Conservation (phyloP, 192 early-diverging fungal species). For the Podila clonocystis region DNA sequence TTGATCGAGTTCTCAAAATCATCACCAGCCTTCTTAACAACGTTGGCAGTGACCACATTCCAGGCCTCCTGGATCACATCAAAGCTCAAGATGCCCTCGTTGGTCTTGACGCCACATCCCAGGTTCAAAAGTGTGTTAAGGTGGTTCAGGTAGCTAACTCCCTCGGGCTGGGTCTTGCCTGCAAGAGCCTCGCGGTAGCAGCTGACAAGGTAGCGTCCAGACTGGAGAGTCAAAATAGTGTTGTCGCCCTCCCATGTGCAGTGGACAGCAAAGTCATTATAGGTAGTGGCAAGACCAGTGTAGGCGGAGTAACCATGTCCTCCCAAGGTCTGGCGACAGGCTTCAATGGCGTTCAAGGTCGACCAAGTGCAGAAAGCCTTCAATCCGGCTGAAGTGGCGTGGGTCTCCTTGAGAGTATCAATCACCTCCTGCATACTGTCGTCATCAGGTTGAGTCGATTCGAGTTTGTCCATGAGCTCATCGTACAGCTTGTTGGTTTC, state of each 20-base stretch:
- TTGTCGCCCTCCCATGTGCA: constrained; percentile 92
- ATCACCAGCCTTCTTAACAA: constrained; percentile 82
- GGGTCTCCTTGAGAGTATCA: constrained; percentile 87
- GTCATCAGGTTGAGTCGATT: constrained; percentile 69
- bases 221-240: constrained; percentile 88
- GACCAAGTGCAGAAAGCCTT: constrained; percentile 95
- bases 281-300: constrained; percentile 87
- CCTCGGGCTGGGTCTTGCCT: constrained; percentile 79
- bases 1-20: constrained; percentile 76
- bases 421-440: constrained; percentile 67
- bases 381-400: constrained; percentile 88
- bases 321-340: constrained; percentile 88
- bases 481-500: constrained; percentile 83
- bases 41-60: constrained; percentile 82
- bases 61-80: constrained; percentile 78
- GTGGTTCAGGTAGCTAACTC: constrained; percentile 78
- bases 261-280: constrained; percentile 88
- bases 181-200: constrained; percentile 72
- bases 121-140: constrained; percentile 57
- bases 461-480: constrained; percentile 77
- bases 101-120: constrained; percentile 57
- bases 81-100: constrained; percentile 62
- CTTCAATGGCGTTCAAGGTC: constrained; percentile 86
- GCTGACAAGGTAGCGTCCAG: constrained; percentile 83
- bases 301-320: constrained; percentile 94